These are phyloP conservation scores for Flaveria floridana DNA, from an alignment of 140 eudicot genomes.

Conservation along the genomic window DNA sequence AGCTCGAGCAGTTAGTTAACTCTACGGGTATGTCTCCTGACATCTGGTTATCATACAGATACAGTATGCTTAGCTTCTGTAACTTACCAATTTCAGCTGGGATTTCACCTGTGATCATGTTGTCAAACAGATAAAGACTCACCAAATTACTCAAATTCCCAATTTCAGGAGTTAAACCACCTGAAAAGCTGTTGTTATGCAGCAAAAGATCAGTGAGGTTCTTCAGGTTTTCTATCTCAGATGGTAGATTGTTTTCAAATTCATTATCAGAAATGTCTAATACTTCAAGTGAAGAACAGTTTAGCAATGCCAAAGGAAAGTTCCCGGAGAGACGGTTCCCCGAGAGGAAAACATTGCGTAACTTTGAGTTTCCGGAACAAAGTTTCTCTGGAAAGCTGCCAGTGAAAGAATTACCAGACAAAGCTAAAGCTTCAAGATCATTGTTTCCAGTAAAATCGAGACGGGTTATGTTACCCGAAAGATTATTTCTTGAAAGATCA, in stretches of 20 bases:
- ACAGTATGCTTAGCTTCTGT: constrained; percentile 51
- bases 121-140: constrained; percentile 56
- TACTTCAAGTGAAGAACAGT: constrained; percentile 67
- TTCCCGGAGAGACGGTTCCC: constrained; percentile 59
- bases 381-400: constrained; percentile 50
- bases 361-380: constrained; percentile 46
- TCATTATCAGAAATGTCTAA: constrained; percentile 72
- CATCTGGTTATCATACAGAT: constrained; percentile 85
- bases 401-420: constrained; percentile 56
- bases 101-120: constrained; percentile 72
- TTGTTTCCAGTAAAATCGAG: constrained; percentile 37
- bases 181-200: constrained; percentile 79
- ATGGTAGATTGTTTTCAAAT: constrained; percentile 57
- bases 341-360: constrained; percentile 52
- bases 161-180: constrained; percentile 69
- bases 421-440: constrained; percentile 58
- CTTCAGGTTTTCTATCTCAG: constrained; percentile 47
- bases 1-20: constrained; percentile 72
- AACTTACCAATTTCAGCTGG: constrained; percentile 78
- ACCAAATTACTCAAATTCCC: constrained; percentile 70
- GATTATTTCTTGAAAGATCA: constrained; percentile 78
- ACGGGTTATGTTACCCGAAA: constrained; percentile 57
- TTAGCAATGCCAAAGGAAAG: constrained; percentile 61
- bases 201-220: constrained; percentile 81
- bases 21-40: constrained; percentile 77